Base-by-base conservation (phyloP, 345 rosid genomes). In the Durio zibethinus region DNA sequence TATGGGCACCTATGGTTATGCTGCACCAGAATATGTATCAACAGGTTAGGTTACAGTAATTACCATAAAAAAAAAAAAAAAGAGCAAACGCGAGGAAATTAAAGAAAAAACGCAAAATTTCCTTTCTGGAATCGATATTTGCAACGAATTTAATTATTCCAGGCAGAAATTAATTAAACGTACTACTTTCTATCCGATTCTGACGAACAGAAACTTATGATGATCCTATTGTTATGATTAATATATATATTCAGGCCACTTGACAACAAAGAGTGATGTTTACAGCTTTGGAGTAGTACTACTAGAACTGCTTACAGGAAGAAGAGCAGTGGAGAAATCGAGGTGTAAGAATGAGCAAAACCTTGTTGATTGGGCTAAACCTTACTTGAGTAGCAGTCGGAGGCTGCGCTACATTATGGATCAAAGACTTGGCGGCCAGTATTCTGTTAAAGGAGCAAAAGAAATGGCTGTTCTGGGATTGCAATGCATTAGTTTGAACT, bases 1-100 rank as follows among this genome's bases (percentile, higher is more conserved):
- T 45, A 95, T 95, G 99, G 99, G 99, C 10, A 95, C 99, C 11
- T 90, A 92, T 16, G 99, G 98, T 33, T 95, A 95, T 76, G 97
- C 98, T 42, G 99, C 98, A 14, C 98, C 99, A 0, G 99, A 95
- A 85, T 93, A 94, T 73, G 94, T 94, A 59, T 89, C 97, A 9
- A 93, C 98, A 61, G 98, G 97, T 92, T 68, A 36, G 8, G 10
- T 50, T 35, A 66, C 4, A 1, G 10, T 20, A 40, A 40, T 4
- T 40, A 40, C 36, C 4, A 40, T 40, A 40, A 40, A 40, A 6
- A 40, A 36, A 36, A 2, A 36, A 33, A 33, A 1, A 38, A 38
- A 12, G 20, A 16, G 27, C 27, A 36, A 50, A 50, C 50, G 59
- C 11, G 2, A 47, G 27, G 11, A 3, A 31, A 47, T 29, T 53